Evolutionary conservation across 2,329 filamentous ascomycete genomes (phyloP).

Genomic region (Talaromyces piceae): DNA sequence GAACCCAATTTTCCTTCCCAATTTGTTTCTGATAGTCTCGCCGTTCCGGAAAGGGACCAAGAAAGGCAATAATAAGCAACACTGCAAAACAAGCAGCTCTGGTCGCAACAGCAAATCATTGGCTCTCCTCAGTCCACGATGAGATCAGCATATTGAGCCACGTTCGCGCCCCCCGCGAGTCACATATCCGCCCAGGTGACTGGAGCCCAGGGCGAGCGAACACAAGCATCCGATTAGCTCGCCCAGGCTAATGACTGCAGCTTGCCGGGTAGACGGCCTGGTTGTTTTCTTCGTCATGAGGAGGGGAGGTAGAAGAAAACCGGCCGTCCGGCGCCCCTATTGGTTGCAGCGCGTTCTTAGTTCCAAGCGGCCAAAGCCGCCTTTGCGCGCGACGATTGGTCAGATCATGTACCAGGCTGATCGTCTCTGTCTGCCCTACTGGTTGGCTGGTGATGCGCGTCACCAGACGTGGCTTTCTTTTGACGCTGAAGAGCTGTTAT

Average conservation of each 20-base stretch:
- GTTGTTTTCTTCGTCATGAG: background rate
- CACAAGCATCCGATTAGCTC: background rate
- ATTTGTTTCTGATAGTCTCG: no score
- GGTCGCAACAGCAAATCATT: background rate
- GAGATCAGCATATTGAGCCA: constrained; percentile 1
- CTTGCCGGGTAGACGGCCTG: background rate
- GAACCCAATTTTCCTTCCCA: no score
- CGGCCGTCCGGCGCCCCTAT: background rate
- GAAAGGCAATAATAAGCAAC: background rate
- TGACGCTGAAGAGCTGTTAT: constrained; percentile 2
- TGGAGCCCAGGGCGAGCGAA: background rate
- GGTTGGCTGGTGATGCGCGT: background rate
- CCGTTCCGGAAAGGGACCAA: background rate
- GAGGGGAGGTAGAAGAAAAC: background rate
- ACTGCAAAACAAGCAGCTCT: background rate
- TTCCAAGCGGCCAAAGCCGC: background rate
- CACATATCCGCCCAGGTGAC: background rate
- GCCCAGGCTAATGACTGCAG: background rate
- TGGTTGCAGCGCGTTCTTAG: background rate
- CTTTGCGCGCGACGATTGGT: background rate
- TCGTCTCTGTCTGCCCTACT: background rate
- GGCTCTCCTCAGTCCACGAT: constrained; percentile 1
- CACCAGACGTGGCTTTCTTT: no score
- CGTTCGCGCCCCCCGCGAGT: background rate
- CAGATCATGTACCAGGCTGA: background rate